These are phyloP conservation scores for Russula vinacea DNA, from an alignment of 768 basidiomycete genomes.

Conservation along the genomic window DNA sequence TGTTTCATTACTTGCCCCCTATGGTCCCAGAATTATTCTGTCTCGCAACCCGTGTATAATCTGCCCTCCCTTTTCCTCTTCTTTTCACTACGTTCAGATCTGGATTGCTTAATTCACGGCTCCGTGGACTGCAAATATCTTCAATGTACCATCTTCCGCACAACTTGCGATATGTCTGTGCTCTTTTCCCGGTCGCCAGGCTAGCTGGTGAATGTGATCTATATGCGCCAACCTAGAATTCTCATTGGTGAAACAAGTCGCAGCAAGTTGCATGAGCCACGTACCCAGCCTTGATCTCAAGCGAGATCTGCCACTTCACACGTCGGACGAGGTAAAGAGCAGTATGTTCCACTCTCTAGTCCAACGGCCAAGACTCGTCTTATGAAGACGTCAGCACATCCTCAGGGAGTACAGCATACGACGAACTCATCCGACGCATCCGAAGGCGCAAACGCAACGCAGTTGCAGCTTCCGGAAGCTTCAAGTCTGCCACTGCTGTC, in stretches of 20 bases:
- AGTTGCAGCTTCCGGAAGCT: constrained; percentile 73
- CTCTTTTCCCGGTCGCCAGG: constrained; percentile 61
- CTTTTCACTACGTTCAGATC: constrained; percentile 28
- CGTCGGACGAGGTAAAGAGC: constrained; percentile 48
- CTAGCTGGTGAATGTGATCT: constrained; percentile 72
- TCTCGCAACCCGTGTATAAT: constrained; percentile 64
- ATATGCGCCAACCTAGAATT: constrained; percentile 62
- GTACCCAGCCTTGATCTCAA: constrained; percentile 53
- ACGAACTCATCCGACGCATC: constrained; percentile 44
- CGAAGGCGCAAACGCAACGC: constrained; percentile 64
- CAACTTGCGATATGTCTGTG: constrained; percentile 70
- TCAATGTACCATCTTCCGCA: constrained; percentile 90
- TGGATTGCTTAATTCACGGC: constrained; percentile 32
- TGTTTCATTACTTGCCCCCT: constrained; percentile 61
- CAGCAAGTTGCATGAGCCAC: constrained; percentile 30
- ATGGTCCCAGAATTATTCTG: constrained; percentile 42
- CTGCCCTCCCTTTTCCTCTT: constrained; percentile 36
- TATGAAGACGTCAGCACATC: constrained; percentile 1
- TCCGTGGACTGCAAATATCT: constrained; percentile 44
- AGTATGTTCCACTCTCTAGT: constrained; percentile 71
- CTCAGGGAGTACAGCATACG: not conserved
- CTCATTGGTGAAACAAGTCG: constrained; percentile 11
- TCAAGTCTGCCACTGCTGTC: constrained; percentile 58
- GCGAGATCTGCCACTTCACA: constrained; percentile 48
- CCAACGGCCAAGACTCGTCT: constrained; percentile 75